Evolutionary conservation across 192 early-diverging fungal species (phyloP), one percentile per base, ranked within the genome.

Genomic region (Dissophora globulifera): DNA sequence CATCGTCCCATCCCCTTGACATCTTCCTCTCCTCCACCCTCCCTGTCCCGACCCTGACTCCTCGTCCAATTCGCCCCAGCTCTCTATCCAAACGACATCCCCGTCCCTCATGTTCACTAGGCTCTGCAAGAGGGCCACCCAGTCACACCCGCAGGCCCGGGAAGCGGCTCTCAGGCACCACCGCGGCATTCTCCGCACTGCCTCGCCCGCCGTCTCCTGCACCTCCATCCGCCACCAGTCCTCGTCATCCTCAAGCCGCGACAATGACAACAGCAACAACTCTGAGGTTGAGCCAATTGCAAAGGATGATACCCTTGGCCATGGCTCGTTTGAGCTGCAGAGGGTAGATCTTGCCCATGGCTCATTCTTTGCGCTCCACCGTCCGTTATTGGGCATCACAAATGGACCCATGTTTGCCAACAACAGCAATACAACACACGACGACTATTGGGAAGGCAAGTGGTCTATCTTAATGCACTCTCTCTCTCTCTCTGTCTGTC

Each of bases 351-450:
- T 76, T 13, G 72, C 72, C 4, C 72, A 76, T 45, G 62, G 72
- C 51, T 76, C 72, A 15, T 76, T 76, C 58, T 76, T 76, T 76
- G 72, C 72, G 5, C 47, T 76, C 23, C 72, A 76, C 48, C 72
- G 72, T 22, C 72, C 72, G 19, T 45, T 76, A 16, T 42, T 76
- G 43, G 72, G 72, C 11, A 76, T 76, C 47, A 48, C 72, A 22
- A 76, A 76, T 32, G 72, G 72, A 31, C 72, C 72, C 27, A 76
- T 76, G 72, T 76, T 76, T 67, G 26, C 63, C 20, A 61, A 60
- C 25, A 52, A 60, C 25, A 41, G 9, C 19, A 48, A 26, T 15
- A 35, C 54, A 32, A 35, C 55, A 10, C 8, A 75, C 54, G 60
- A 62, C 1, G 70, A 75, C 6, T 62, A 75, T 5, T 66, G 35